Conservation (phyloP, 768 basidiomycete genomes). For the Collybia sordida region DNA sequence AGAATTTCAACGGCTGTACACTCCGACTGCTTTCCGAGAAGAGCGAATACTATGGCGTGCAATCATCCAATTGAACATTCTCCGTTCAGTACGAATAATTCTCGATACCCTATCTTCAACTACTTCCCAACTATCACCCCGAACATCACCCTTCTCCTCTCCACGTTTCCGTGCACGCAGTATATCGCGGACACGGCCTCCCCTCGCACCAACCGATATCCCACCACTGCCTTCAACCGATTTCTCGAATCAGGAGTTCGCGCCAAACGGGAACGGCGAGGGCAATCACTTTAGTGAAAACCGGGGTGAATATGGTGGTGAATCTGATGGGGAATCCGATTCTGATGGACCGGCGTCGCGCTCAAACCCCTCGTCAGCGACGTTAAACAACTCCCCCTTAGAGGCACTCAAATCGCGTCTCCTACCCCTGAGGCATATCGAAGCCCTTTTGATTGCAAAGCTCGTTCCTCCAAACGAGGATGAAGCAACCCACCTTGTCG, state of each 20-base stretch:
- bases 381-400: slow-evolving; percentile 33
- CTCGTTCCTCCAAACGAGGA: slow-evolving; percentile 70
- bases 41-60: slow-evolving; percentile 83
- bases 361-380: slow-evolving; percentile 23
- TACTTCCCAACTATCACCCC: slow-evolving; percentile 25
- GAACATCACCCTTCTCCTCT: slow-evolving; percentile 36
- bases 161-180: slow-evolving; percentile 33
- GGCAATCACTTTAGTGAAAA: not conserved
- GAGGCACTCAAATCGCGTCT: slow-evolving; percentile 63
- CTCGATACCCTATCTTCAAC: slow-evolving; percentile 52
- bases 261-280: slow-evolving; percentile 3
- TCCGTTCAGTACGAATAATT: slow-evolving; percentile 74
- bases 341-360: slow-evolving; percentile 15
- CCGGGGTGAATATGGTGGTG: slow-evolving; percentile 16
- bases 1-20: slow-evolving; percentile 81
- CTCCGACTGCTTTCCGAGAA: slow-evolving; percentile 69
- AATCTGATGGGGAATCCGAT: slow-evolving; percentile 24
- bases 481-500: slow-evolving; percentile 42
- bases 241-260: slow-evolving; percentile 7
- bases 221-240: slow-evolving; percentile 15
- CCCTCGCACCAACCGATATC: slow-evolving; percentile 19
- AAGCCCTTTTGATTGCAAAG: slow-evolving; percentile 65
- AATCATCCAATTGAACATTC: slow-evolving; percentile 80
- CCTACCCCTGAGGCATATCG: slow-evolving; percentile 66
- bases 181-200: slow-evolving; percentile 25